Evolutionary conservation across 2,329 filamentous ascomycete genomes (phyloP).

Genomic region (Blumeria graminis): DNA sequence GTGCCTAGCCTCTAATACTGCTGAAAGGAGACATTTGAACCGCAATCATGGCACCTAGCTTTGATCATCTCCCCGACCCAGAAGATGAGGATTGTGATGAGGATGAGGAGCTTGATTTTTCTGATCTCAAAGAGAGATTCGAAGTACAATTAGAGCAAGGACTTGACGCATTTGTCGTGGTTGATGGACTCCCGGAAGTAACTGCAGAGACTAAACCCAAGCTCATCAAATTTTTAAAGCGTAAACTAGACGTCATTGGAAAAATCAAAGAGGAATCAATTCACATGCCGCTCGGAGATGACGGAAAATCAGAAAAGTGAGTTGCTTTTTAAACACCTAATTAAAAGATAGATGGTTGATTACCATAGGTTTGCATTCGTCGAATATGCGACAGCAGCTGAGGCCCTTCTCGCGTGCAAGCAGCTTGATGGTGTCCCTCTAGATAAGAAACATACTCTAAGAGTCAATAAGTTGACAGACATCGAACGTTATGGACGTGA

Average conservation of each 20-base stretch:
- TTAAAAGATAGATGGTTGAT: conserved; percentile 5
- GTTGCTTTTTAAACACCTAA: conserved; percentile 12
- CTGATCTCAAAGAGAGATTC: conserved; percentile 80
- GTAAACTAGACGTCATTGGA: conserved; percentile 73
- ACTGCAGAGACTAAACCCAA: conserved; percentile 79
- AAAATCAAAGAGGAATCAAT: conserved; percentile 68
- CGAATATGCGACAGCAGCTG: conserved; percentile 75
- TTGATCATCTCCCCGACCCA: conserved; percentile 77
- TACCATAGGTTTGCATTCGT: conserved; percentile 69
- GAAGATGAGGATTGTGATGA: conserved; percentile 68
- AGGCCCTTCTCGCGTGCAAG: conserved; percentile 75
- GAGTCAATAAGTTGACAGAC: conserved; percentile 95
- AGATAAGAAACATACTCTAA: conserved; percentile 88
- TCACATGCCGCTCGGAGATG: conserved; percentile 79
- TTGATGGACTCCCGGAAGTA: conserved; percentile 81
- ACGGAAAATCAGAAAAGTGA: conserved; percentile 69
- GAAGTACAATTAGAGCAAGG: conserved; percentile 92
- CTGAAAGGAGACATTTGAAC: too few species aligned
- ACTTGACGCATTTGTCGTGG: conserved; percentile 84
- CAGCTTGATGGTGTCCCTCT: conserved; percentile 67
- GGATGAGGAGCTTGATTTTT: conserved; percentile 87
- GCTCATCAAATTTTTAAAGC: conserved; percentile 84
- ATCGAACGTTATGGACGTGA: conserved; percentile 91
- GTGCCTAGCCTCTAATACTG: too few species aligned
- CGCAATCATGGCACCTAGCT: conserved; percentile 67